Evolutionary conservation across 164 flowering plant species (phyloP).

Genomic region (Cinnamomum chago): DNA sequence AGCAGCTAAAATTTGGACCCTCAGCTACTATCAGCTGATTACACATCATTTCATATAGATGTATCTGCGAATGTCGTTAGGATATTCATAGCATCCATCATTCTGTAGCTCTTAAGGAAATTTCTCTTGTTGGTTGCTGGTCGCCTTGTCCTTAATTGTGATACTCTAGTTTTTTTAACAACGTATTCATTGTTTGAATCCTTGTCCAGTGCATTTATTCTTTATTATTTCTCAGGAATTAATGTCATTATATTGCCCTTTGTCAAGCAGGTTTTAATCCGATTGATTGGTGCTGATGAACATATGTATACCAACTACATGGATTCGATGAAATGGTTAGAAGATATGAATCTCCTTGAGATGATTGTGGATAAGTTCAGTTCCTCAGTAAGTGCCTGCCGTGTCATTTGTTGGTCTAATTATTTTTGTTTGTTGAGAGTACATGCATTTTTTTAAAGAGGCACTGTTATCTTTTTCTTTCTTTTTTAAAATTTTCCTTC

Average conservation of each 20-base stretch:
- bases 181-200: neutral
- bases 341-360: slow-evolving; percentile 78
- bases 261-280: slow-evolving; percentile 67
- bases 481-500: neutral
- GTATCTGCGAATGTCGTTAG: too few species aligned
- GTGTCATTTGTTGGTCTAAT: slow-evolving; percentile 2
- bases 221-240: neutral
- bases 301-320: slow-evolving; percentile 57
- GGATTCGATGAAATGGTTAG: slow-evolving; percentile 84
- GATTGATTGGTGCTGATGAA: slow-evolving; percentile 88
- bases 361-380: slow-evolving; percentile 92
- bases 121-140: too few species aligned
- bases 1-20: too few species aligned
- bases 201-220: neutral
- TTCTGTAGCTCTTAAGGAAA: too few species aligned
- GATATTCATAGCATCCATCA: too few species aligned
- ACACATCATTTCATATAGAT: too few species aligned
- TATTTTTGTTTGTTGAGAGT: neutral
- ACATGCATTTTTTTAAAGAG: neutral
- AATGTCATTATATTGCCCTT: neutral
- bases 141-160: too few species aligned
- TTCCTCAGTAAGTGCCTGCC: slow-evolving; percentile 60
- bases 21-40: too few species aligned
- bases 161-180: too few species aligned
- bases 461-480: neutral